phyloP scores from a whole-genome alignment of 2,329 filamentous ascomycete species.

The Phaeophleospora eucalypticola region DNA sequence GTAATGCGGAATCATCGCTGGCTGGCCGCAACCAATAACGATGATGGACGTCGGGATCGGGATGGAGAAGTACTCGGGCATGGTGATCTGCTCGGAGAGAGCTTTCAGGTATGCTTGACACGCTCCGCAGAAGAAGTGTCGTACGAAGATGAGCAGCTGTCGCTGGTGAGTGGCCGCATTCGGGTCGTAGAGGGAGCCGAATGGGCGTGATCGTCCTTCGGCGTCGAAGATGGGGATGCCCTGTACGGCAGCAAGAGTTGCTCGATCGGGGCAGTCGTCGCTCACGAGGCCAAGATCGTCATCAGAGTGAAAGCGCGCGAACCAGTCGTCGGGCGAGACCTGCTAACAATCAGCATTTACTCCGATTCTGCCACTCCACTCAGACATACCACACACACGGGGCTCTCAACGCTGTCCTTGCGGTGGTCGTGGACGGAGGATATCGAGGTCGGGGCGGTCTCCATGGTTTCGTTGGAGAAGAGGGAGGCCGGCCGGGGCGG shows the following conservation, averaged over 20 bases:
- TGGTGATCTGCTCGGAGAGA: slow-evolving; percentile 32
- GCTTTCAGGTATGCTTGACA: slow-evolving; percentile 38
- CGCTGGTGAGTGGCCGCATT: slow-evolving; percentile 35
- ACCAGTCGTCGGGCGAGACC: slow-evolving; percentile 32
- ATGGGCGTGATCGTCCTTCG: slow-evolving; percentile 56
- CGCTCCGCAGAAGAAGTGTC: slow-evolving; percentile 42
- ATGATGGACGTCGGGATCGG: slow-evolving; percentile 35
- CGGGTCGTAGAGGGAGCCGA: slow-evolving; percentile 60
- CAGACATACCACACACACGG: background rate
- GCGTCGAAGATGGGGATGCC: slow-evolving; percentile 54
- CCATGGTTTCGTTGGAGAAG: slow-evolving; percentile 15
- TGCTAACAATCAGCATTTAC: background rate
- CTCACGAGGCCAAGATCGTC: slow-evolving; percentile 25
- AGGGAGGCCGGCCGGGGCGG: slow-evolving; percentile 9
- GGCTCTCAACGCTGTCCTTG: slow-evolving; percentile 4
- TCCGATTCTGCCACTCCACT: background rate
- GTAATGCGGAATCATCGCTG: slow-evolving; percentile 36
- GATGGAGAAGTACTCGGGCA: slow-evolving; percentile 35
- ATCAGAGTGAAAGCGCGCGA: slow-evolving; percentile 31
- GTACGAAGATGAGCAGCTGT: slow-evolving; percentile 39
- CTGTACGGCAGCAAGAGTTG: slow-evolving; percentile 30
- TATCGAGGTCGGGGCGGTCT: slow-evolving; percentile 17
- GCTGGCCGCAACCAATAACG: slow-evolving; percentile 37
- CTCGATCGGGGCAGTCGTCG: slow-evolving; percentile 33
- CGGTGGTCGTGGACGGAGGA: slow-evolving; percentile 8